These are phyloP conservation scores for Blechomonas ayalai DNA, from an alignment of 208 protist genomes.

Conservation along the genomic window DNA sequence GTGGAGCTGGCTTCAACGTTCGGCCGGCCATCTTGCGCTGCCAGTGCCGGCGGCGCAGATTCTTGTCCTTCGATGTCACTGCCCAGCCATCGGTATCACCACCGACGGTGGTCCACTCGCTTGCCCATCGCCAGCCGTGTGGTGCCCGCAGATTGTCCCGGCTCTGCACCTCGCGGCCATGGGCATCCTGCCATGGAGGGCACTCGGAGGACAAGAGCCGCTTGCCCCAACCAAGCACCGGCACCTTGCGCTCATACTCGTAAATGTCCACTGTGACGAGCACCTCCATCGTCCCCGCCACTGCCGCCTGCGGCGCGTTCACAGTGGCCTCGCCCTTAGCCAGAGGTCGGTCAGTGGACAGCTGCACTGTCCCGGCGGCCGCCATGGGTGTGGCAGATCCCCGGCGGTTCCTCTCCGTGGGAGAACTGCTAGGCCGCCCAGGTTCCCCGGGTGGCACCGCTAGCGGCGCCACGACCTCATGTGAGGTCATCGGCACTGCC, in stretches of 20 bases:
- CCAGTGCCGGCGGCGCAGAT: conserved; percentile 63
- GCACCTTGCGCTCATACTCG: conserved; percentile 55
- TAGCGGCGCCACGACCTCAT: no score
- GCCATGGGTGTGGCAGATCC: no score
- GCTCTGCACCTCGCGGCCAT: conserved; percentile 31
- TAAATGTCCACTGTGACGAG: conserved; percentile 36
- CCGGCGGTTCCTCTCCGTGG: background rate
- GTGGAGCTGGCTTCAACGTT: no score
- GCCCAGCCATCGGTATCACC: conserved; percentile 15
- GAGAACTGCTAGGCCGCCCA: background rate
- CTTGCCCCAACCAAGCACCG: conserved; percentile 50
- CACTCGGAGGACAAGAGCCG: conserved; percentile 28
- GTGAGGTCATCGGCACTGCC: no score
- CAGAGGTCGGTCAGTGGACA: no score
- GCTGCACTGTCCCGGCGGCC: no score
- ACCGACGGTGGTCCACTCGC: conserved; percentile 20
- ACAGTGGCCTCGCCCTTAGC: no score
- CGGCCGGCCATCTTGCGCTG: conserved; percentile 27
- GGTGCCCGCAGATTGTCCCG: conserved; percentile 30
- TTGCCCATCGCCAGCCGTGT: conserved; percentile 46
- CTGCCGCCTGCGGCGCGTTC: no score
- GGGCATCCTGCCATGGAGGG: conserved; percentile 48
- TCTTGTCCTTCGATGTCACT: conserved; percentile 13
- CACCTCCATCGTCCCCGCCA: background rate
- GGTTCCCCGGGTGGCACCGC: no score